These are phyloP conservation scores for Russula vinacea DNA, from an alignment of 768 basidiomycete genomes.

Conservation along the genomic window DNA sequence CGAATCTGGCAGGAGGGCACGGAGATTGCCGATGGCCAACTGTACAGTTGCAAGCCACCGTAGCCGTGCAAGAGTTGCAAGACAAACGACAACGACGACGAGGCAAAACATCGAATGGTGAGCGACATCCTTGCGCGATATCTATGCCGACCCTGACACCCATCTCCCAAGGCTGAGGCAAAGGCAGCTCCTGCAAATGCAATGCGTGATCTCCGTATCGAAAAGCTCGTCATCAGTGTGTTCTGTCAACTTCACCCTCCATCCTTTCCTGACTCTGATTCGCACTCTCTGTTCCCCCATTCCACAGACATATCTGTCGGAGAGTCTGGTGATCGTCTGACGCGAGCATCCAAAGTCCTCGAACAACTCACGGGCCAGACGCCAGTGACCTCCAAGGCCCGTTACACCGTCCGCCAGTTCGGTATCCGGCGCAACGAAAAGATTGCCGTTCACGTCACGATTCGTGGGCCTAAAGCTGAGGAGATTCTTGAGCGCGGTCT, in stretches of 20 bases:
- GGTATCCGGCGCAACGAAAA: conserved; percentile 99
- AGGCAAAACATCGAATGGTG: conserved; percentile 6
- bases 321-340: conserved; percentile 43
- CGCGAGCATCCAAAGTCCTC: conserved; percentile 17
- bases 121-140: background rate
- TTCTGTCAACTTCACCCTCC: no score
- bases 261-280: conserved; percentile 81
- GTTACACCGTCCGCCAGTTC: conserved; percentile 99
- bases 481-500: conserved; percentile 37
- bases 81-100: conserved; percentile 1
- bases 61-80: background rate
- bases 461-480: conserved; percentile 19
- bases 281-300: conserved; percentile 70
- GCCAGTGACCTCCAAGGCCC: conserved; percentile 83
- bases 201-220: conserved; percentile 26
- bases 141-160: background rate
- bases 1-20: background rate
- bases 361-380: conserved; percentile 19
- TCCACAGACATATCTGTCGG: conserved; percentile 98
- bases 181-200: conserved; percentile 87
- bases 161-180: conserved; percentile 65
- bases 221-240: conserved; percentile 19
- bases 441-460: conserved; percentile 68
- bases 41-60: background rate
- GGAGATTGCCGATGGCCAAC: background rate